Evolutionary conservation across 148 eudicot genomes (phyloP).

Genomic region (Fallopia convolvulus): DNA sequence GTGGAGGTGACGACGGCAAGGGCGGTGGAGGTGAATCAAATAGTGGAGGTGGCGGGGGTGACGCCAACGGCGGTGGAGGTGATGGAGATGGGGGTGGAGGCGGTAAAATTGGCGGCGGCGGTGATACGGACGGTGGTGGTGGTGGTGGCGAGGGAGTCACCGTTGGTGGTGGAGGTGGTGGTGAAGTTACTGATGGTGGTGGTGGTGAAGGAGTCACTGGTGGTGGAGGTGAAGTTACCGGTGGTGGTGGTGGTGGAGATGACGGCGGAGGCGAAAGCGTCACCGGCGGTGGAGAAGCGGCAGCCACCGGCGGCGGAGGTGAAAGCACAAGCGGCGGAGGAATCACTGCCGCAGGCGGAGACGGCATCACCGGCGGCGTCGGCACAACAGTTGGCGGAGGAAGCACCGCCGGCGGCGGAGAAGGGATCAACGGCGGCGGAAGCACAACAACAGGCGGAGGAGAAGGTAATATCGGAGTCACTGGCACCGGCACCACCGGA

Average conservation of each 20-base stretch:
- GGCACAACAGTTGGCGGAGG: background rate
- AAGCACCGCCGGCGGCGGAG: background rate
- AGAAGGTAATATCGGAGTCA: background rate
- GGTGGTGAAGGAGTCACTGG: background rate
- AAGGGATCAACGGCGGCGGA: background rate
- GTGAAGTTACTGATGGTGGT: background rate
- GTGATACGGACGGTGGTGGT: background rate
- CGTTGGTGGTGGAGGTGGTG: background rate
- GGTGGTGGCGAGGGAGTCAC: background rate
- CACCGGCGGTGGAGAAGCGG: too few relatives aligned
- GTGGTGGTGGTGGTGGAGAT: background rate
- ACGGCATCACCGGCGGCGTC: background rate
- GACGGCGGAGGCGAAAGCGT: background rate
- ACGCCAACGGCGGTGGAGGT: background rate
- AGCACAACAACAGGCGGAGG: background rate
- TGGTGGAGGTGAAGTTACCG: background rate
- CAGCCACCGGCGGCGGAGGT: background rate
- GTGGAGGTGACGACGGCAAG: background rate
- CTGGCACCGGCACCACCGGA: background rate
- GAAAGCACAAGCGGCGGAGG: slow-evolving; percentile 4
- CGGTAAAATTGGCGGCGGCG: background rate
- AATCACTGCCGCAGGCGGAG: background rate
- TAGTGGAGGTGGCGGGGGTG: background rate
- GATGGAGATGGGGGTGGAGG: background rate
- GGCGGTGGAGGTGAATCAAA: background rate